Evolutionary conservation across 805 yeast species (phyloP), one percentile per base, ranked within the genome.

Genomic region (Ogataea parapolymorpha): DNA sequence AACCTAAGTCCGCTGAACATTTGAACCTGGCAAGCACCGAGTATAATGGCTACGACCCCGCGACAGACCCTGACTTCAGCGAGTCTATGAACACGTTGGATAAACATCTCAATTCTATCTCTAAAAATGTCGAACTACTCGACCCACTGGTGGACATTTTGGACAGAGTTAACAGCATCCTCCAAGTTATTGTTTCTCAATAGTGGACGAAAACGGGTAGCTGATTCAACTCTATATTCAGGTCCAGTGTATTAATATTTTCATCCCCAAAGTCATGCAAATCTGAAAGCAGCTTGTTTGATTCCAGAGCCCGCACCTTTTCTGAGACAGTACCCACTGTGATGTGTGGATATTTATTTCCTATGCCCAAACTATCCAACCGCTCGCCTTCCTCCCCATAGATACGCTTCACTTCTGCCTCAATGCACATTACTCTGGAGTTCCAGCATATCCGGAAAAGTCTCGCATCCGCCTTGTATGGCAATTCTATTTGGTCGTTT

Each of bases 311-410:
- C 37, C 61, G 66, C 3, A 74, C 66, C 0, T 62, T 61, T 0
- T 66, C 65, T 1, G 66, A 51, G 2, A 65, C 54, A 0, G 86
- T 75, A 0, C 90, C 95, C 11, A 87, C 55, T 0, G 97, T 90
- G 31, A 89, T 74, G 57, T 90, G 97, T 0, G 83, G 69, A 44
- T 61, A 58, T 38, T 63, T 58, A 42, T 79, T 76, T 0, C 70
- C 68, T 7, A 62, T 37, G n/a, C 54, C 51, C 4, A 60, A 24
- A 11, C 35, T 26, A 9, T 46, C 41, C 29, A 42, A n/a, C 12
- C 20, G 38, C 23, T 50, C 38, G 8, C 35, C 41, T 25, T 35
- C 42, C 16, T 40, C 49, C 1, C 46, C 26, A 12, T 17, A 14
- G 32, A 56, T 35, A 6, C 47, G 24, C 17, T 45, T 32, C 3